Percentiles rank a stretch among this genome's conserved stretches.
phyloP scores from a whole-genome alignment of 2,329 filamentous ascomycete species.

The Diaporthe batatas region DNA sequence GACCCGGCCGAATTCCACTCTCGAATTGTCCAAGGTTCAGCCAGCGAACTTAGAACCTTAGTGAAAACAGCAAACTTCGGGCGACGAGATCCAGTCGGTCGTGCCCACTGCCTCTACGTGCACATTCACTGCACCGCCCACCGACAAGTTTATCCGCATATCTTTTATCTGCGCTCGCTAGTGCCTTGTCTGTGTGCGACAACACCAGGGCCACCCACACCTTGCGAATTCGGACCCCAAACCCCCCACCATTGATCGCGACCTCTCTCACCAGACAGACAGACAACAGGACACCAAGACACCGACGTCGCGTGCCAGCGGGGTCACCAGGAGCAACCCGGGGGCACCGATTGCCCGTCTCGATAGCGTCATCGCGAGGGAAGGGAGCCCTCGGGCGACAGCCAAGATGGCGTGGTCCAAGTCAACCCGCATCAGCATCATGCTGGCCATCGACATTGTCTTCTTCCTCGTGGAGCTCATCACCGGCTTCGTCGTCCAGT shows the following conservation, averaged over 20 bases:
- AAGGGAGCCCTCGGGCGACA: slow-evolving; percentile 40
- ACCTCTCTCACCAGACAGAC: background rate
- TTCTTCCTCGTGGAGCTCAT: slow-evolving; percentile 94
- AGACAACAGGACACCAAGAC: background rate
- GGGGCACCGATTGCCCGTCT: background rate
- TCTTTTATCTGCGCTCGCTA: background rate
- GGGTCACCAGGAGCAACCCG: background rate
- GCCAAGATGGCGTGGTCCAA: slow-evolving; percentile 87
- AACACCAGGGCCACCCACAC: background rate
- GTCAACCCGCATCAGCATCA: slow-evolving; percentile 89
- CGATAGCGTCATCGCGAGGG: slow-evolving; percentile 32
- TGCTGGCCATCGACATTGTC: slow-evolving; percentile 87
- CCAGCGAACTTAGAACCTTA: slow-evolving; percentile 19
- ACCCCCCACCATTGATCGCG: slow-evolving; percentile 9
- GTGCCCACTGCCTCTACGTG: background rate
- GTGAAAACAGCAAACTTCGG: slow-evolving; percentile 5
- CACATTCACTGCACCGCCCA: slow-evolving; percentile 1
- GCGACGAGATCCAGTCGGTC: background rate
- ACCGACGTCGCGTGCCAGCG: background rate
- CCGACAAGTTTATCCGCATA: background rate
- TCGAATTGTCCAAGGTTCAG: background rate
- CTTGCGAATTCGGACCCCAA: slow-evolving; percentile 20
- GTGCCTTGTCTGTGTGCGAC: slow-evolving; percentile 19
- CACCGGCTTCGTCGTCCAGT: slow-evolving; percentile 88
- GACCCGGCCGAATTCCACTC: background rate